A percentile compares a stretch with the other conserved stretches of the same genome.
Evolutionary conservation across 768 basidiomycete species (phyloP).

Genomic region (Boletus patriciae): DNA sequence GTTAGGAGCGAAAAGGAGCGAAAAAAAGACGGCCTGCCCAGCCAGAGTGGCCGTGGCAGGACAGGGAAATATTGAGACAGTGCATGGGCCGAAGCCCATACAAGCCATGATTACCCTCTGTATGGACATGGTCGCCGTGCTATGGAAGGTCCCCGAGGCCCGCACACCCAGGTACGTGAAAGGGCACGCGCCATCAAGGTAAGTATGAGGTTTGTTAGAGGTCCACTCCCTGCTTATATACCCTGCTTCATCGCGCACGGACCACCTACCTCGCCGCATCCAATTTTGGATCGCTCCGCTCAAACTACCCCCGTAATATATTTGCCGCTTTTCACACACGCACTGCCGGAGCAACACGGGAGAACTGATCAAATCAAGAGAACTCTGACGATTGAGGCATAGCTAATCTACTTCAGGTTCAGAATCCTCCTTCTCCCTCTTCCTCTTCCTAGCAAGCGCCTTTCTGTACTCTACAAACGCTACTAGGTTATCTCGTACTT

Average conservation of each 20-base stretch:
- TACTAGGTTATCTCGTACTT: slow-evolving; percentile 70
- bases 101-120: slow-evolving; percentile 58
- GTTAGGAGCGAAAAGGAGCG: slow-evolving; percentile 37
- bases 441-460: slow-evolving; percentile 35
- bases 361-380: no score
- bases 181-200: slow-evolving; percentile 6
- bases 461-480: slow-evolving; percentile 76
- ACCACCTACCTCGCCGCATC: slow-evolving; percentile 16
- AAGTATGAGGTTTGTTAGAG: slow-evolving; percentile 48
- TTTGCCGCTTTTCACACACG: no score
- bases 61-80: slow-evolving; percentile 75
- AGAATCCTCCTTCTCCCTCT: no score
- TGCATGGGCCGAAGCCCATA: slow-evolving; percentile 72
- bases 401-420: no score
- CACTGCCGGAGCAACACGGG: no score
- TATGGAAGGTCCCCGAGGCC: slow-evolving; percentile 57
- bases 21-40: slow-evolving; percentile 46
- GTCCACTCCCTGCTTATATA: slow-evolving; percentile 33
- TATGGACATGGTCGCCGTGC: slow-evolving; percentile 71
- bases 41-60: slow-evolving; percentile 56
- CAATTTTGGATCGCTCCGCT: neutral
- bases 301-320: no score
- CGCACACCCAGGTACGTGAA: slow-evolving; percentile 41
- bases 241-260: slow-evolving; percentile 21
- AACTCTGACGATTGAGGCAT: no score